Evolutionary conservation across 805 yeast species (phyloP).

Genomic region (Ogataea naganishii): DNA sequence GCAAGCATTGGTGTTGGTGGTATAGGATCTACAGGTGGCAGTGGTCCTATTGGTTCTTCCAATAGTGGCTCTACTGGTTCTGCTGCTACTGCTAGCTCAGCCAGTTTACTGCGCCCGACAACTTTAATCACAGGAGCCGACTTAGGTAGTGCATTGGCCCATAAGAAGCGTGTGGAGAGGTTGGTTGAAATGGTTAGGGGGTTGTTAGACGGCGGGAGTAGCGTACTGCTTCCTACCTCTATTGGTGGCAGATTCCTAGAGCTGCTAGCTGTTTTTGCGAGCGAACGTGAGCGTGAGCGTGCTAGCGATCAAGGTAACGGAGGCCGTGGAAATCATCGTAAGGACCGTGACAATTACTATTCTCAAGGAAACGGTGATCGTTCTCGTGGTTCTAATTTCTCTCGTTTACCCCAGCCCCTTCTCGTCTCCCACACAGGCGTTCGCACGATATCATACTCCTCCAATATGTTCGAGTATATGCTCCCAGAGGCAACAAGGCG

Average conservation of each 20-base stretch:
- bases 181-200: constrained; percentile 57
- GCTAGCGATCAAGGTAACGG: too few species aligned
- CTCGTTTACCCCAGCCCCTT: constrained; percentile 50
- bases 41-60: too few species aligned
- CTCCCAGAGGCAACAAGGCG: constrained; percentile 74
- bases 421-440: constrained; percentile 74
- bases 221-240: constrained; percentile 76
- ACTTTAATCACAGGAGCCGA: constrained; percentile 70
- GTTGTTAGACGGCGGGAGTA: constrained; percentile 65
- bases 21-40: constrained; percentile 44
- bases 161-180: constrained; percentile 53
- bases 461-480: constrained; percentile 95
- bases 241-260: constrained; percentile 78
- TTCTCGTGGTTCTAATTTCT: constrained; percentile 13
- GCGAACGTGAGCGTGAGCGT: too few species aligned
- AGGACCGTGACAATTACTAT: too few species aligned
- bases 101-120: constrained; percentile 67
- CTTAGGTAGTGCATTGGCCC: constrained; percentile 55
- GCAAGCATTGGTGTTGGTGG: too few species aligned
- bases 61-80: too few species aligned
- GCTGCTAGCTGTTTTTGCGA: constrained; percentile 40
- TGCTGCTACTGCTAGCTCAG: too few species aligned
- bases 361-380: too few species aligned
- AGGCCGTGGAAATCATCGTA: too few species aligned
- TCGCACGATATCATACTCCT: constrained; percentile 69